Conservation (phyloP, 441 rosid genomes). For the Hura crepitans region DNA sequence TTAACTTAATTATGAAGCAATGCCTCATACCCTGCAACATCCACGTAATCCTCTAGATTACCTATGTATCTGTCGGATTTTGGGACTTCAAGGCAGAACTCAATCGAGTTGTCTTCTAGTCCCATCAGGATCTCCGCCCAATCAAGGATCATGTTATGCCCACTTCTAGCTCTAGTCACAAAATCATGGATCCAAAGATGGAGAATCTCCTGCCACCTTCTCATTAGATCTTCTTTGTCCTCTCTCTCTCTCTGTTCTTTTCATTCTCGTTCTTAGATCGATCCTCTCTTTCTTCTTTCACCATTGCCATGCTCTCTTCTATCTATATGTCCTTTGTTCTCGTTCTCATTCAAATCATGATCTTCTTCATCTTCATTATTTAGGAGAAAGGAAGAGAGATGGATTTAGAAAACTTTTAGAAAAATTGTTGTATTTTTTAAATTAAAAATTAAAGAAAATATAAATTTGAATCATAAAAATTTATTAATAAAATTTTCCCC, state of each 20-base stretch:
- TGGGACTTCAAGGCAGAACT: constrained; percentile 47
- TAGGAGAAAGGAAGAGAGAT: no score
- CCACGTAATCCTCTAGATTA: constrained; percentile 63
- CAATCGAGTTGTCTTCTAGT: constrained; percentile 58
- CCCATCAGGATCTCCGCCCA: constrained; percentile 82
- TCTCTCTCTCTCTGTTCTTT: constrained; percentile 17
- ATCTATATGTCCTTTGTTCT: constrained; percentile 25
- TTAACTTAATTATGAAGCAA: constrained; percentile 64
- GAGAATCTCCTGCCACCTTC: constrained; percentile 43
- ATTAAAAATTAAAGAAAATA: no score
- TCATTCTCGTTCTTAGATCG: constrained; percentile 23
- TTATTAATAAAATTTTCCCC: no score
- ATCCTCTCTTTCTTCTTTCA: constrained; percentile 18
- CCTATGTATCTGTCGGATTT: constrained; percentile 50
- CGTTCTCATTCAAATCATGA: constrained; percentile 4
- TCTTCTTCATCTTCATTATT: constrained; percentile 43
- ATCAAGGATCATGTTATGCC: constrained; percentile 65
- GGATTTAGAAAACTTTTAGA: no score
- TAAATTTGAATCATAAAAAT: no score
- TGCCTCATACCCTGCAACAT: constrained; percentile 62
- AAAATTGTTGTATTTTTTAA: no score
- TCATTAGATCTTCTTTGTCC: constrained; percentile 24
- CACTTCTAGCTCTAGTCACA: constrained; percentile 45
- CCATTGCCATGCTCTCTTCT: constrained; percentile 23
- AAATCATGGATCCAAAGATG: constrained; percentile 48